A percentile compares a stretch with the other conserved stretches of the same genome.
Conservation (phyloP, 768 basidiomycete species). For the Zangia roseola region DNA sequence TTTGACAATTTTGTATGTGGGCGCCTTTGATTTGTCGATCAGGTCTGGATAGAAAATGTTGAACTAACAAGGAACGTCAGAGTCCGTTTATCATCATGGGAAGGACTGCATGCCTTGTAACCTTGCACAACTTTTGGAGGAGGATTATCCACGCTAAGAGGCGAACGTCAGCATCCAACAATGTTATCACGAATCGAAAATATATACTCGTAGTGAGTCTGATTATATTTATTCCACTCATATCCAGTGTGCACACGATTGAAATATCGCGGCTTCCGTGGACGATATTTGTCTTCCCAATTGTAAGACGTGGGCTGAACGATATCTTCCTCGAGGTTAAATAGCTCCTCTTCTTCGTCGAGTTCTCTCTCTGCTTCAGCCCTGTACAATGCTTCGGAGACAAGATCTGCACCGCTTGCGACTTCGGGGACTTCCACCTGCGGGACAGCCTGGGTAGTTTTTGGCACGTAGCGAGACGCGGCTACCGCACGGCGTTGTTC, state of each 20-base stretch:
- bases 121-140: constrained; percentile 99
- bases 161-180: constrained; percentile 12
- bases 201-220: constrained; percentile 94
- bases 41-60: constrained; percentile 99
- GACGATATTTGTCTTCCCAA: constrained; percentile 99
- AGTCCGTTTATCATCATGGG: background rate
- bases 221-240: constrained; percentile 99
- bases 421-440: constrained; percentile 57
- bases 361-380: constrained; percentile 90
- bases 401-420: constrained; percentile 69
- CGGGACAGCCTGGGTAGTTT: constrained; percentile 57
- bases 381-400: constrained; percentile 86
- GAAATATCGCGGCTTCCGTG: constrained; percentile 96
- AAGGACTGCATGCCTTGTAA: constrained; percentile 66
- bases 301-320: constrained; percentile 83
- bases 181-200: background rate
- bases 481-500: constrained; percentile 79
- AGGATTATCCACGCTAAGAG: constrained; percentile 87
- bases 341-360: constrained; percentile 94
- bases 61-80: constrained; percentile 49
- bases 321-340: constrained; percentile 91
- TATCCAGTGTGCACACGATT: constrained; percentile 99
- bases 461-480: constrained; percentile 85
- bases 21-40: constrained; percentile 96
- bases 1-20: constrained; percentile 93